Percentiles rank a stretch among this genome's conserved stretches.
phyloP scores from a whole-genome alignment of 352 stramenopile species.

The Globisporangium acanthophoron region DNA sequence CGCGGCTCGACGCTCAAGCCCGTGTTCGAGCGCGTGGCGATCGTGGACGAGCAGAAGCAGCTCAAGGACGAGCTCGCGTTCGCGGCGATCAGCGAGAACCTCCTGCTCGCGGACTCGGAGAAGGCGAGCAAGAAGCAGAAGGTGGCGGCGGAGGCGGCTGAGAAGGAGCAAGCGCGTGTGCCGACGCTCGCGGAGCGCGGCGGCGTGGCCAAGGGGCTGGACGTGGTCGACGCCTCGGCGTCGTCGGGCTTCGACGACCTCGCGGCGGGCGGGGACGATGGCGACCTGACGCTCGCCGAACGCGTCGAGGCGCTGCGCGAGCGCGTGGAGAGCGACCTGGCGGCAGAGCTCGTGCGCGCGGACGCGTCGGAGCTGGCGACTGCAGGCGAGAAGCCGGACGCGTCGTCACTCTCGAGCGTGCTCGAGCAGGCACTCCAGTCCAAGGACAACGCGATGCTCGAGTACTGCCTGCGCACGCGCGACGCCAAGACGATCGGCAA shows the following conservation, averaged over 20 bases:
- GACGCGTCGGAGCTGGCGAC: slow-evolving; percentile 31
- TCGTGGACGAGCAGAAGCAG: slow-evolving; percentile 56
- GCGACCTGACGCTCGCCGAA: slow-evolving; percentile 67
- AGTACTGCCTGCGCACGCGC: slow-evolving; percentile 75
- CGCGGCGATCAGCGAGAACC: slow-evolving; percentile 49
- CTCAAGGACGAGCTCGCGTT: slow-evolving; percentile 53
- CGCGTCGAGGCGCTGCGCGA: slow-evolving; percentile 72
- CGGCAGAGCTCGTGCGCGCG: slow-evolving; percentile 45
- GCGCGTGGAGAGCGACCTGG: slow-evolving; percentile 67
- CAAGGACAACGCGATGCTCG: slow-evolving; percentile 83
- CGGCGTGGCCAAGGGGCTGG: slow-evolving; percentile 44
- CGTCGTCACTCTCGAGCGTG: slow-evolving; percentile 75
- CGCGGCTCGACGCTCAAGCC: slow-evolving; percentile 72
- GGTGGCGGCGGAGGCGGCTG: slow-evolving; percentile 25
- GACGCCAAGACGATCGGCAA: slow-evolving; percentile 71
- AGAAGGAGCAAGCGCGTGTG: slow-evolving; percentile 59
- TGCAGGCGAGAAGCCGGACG: slow-evolving; percentile 51
- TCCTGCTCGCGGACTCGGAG: slow-evolving; percentile 47
- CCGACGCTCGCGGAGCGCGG: slow-evolving; percentile 69
- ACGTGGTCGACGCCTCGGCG: slow-evolving; percentile 51
- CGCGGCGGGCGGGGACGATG: slow-evolving; percentile 30
- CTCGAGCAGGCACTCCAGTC: slow-evolving; percentile 81
- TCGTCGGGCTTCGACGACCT: slow-evolving; percentile 47
- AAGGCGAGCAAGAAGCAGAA: slow-evolving; percentile 61
- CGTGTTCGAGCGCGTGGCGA: slow-evolving; percentile 64